Evolutionary conservation across 2,329 filamentous ascomycete species (phyloP).

Genomic region (Fusarium miscanthi): DNA sequence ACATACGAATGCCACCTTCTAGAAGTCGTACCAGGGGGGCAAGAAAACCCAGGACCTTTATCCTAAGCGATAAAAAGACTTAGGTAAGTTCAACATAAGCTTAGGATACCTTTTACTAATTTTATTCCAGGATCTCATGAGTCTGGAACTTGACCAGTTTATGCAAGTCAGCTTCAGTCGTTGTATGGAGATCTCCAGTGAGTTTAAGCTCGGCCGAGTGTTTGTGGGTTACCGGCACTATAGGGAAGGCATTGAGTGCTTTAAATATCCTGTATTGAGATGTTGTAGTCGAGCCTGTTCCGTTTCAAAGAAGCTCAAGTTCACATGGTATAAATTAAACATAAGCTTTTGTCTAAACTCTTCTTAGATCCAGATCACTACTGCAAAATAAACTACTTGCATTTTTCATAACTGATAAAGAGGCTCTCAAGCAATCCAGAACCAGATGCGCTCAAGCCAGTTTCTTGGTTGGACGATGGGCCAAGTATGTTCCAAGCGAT

Average conservation of each 20-base stretch:
- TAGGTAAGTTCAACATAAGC: no score
- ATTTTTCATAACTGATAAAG: fast-evolving
- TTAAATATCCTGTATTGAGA: fast-evolving
- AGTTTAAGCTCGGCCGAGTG: not conserved
- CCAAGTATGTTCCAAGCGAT: slow-evolving; percentile 64
- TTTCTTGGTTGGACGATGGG: slow-evolving; percentile 62
- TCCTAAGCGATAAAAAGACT: no score
- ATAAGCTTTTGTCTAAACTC: not conserved
- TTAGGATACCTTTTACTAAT: no score
- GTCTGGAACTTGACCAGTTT: not conserved
- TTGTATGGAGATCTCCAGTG: not conserved
- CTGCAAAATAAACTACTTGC: fast-evolving
- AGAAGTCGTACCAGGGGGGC: not conserved
- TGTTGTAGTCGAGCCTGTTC: not conserved
- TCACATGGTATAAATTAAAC: not conserved
- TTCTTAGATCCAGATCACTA: fast-evolving
- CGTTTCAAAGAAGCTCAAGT: fast-evolving
- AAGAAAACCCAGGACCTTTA: no score
- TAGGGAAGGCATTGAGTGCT: fast-evolving
- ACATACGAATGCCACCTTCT: not conserved
- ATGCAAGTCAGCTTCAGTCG: not conserved
- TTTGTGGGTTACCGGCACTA: fast-evolving
- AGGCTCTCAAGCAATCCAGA: slow-evolving; percentile 4
- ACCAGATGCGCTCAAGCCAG: slow-evolving; percentile 20
- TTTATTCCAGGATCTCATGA: not conserved